Conservation (phyloP, 2,329 filamentous ascomycete species). For the Scytalidium lignicola region DNA sequence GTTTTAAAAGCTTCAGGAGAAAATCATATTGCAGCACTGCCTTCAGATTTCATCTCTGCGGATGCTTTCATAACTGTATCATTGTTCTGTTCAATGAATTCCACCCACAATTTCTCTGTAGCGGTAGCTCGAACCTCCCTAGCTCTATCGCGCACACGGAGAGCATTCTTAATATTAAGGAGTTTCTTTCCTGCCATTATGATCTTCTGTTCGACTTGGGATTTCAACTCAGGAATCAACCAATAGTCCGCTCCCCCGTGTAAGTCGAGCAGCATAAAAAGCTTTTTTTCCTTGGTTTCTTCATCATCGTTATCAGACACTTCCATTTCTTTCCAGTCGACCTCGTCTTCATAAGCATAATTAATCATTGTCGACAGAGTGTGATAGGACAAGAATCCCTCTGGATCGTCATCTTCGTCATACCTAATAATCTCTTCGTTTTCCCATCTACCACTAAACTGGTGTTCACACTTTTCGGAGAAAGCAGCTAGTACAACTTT, state of each 20-base stretch:
- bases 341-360: conserved; percentile 16
- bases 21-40: no score
- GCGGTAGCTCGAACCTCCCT: conserved; percentile 5
- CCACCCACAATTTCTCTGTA: conserved; percentile 9
- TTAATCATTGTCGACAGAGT: conserved; percentile 18
- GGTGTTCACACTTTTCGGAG: conserved; percentile 12
- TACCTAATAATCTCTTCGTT: conserved; percentile 12
- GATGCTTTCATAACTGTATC: conserved; percentile 8
- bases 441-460: conserved; percentile 10
- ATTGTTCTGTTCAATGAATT: conserved; percentile 11
- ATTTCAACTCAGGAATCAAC: conserved; percentile 12
- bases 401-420: conserved; percentile 9
- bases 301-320: conserved; percentile 10
- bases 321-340: conserved; percentile 20
- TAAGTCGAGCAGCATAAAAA: conserved; percentile 17
- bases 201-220: conserved; percentile 16
- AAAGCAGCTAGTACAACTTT: conserved; percentile 11
- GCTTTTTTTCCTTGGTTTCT: conserved; percentile 11
- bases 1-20: no score
- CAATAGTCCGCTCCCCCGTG: conserved; percentile 20
- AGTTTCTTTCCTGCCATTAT: conserved; percentile 10
- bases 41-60: no score
- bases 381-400: conserved; percentile 14
- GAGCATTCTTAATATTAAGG: conserved; percentile 18
- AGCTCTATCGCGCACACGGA: conserved; percentile 7